phyloP scores from a whole-genome alignment of 2,329 filamentous ascomycete genomes.

The Colletotrichum sp. region DNA sequence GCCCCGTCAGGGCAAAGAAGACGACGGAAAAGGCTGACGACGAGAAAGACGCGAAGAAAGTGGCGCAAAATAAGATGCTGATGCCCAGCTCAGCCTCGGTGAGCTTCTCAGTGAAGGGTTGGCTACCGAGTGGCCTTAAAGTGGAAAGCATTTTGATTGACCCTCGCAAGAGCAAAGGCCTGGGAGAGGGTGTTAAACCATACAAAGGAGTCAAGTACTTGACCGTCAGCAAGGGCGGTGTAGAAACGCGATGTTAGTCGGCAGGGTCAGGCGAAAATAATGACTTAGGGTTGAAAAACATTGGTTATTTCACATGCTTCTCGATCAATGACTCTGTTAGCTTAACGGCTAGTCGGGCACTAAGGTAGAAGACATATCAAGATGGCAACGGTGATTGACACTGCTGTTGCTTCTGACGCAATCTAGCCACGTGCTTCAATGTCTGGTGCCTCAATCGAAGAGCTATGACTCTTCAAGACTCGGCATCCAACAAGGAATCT shows the following conservation, averaged over 20 bases:
- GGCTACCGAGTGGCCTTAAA: slow-evolving; percentile 70
- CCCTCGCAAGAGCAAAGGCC: slow-evolving; percentile 79
- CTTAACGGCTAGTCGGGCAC: neutral
- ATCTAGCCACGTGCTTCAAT: neutral
- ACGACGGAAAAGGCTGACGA: slow-evolving; percentile 34
- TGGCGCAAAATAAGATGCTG: slow-evolving; percentile 73
- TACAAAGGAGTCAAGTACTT: slow-evolving; percentile 99
- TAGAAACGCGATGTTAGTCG: slow-evolving; percentile 64
- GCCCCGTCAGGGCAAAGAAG: slow-evolving; percentile 37
- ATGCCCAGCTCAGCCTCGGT: slow-evolving; percentile 82
- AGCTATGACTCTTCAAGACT: neutral
- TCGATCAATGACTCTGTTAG: neutral
- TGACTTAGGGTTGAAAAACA: neutral
- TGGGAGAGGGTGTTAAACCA: slow-evolving; percentile 88
- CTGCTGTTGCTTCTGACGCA: neutral
- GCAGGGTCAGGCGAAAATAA: neutral
- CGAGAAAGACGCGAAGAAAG: slow-evolving; percentile 59
- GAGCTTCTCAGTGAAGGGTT: slow-evolving; percentile 74
- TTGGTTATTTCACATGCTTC: slow-evolving; percentile 2
- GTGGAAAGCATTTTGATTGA: slow-evolving; percentile 73
- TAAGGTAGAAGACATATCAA: neutral
- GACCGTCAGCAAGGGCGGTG: slow-evolving; percentile 71
- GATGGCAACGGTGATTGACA: neutral
- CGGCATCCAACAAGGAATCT: neutral
- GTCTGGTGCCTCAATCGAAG: neutral